Evolutionary conservation across 768 basidiomycete species (phyloP), one percentile per base, ranked within the genome.

Genomic region (Phlegmacium glaucopus): DNA sequence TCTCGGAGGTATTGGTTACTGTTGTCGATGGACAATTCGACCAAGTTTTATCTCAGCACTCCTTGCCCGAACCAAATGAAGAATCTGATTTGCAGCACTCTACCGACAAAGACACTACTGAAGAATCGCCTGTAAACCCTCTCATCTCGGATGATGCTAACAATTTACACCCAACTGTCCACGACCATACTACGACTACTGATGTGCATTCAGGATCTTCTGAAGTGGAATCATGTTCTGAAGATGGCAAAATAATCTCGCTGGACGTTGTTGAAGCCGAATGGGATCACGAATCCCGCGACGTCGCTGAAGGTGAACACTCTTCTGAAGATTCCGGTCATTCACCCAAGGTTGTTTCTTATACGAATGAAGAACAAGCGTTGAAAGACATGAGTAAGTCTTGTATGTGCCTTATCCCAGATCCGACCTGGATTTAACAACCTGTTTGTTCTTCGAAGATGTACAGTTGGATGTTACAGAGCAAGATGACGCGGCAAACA

Each of bases 81-180:
- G 13, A 35, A 18, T 12, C 35, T 16, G 37, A 44, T 25, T 12
- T 32, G 29, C 16, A 16, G 9, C 9, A 25, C 30, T 16, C 15
- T 25, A 34, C 22, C 22, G 22, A 22, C 22, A 22, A 22, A 5
- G 22, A 28, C 32, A 29, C 28, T 25, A 34, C 22, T 30, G 28
- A 18, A 15, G n/a, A 42, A 18, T 38, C 25, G 27, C 25, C 27
- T 9, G 42, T 39, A 27, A 29, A 44, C 39, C 18, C 28, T 40
- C 38, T 28, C 45, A 44, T 38, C 22, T 45, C 35, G 9, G 49
- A 45, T 52, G 44, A 51, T 16, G 34, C 4, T 3, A 10, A 34
- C 32, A 34, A 34, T 34, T 22, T 22, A 22, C 22, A 22, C 22
- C 32, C 32, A 34, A 11, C 4, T 3, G 32, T 11, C 32, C 32